Base-by-base conservation (phyloP, 2,329 filamentous ascomycete genomes). In the Arthrobotrys sinensis region DNA sequence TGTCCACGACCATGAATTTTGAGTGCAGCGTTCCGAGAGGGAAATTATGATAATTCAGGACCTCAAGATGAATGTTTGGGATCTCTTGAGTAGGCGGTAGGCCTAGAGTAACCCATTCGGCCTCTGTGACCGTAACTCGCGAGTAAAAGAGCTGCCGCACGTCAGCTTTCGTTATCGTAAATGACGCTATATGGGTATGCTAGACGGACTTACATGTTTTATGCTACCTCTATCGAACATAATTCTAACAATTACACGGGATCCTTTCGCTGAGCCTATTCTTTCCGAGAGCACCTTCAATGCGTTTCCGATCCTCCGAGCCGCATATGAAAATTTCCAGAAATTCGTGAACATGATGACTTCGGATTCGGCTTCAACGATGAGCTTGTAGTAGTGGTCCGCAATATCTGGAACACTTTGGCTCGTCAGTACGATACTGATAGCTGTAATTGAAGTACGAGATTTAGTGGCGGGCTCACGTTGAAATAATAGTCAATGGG, bases 1-100 rank as follows among this genome's bases (percentile, higher is more conserved):
- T 50, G 32, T 78, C 75, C 5, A 78, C 52, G n/a, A 78, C 75
- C 53, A 78, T 63, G 40, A 72, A 78, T 57, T 78, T 78, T 8
- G 75, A 73, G 34, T 78, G 75, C 4, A 78, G 40, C 14, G 75
- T 78, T 1, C 75, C 75, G 0, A 78, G 62, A 2, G 75, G 75
- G 28, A 72, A 55, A 28, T 78, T 72, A 45, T 78, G 75, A 28
- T 78, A 72, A 28, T 78, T 78, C 24, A 78, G 14, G 3, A 78
- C 68, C 40, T 73, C 64, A 4, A 78, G 62, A 12, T 72, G 38
- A 12, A 78, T 60, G 19, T 64, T 68, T n/a, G 60, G 75, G 4
- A 71, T 72, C 4, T 78, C 67, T 48, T 71, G 36, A 4, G 40
- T 16, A n/a, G 60, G 19, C 0, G 75, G 75, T 7, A 78, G 52